Evolutionary conservation across 2,329 filamentous ascomycete species (phyloP).

Genomic region (Aspergillus felis): DNA sequence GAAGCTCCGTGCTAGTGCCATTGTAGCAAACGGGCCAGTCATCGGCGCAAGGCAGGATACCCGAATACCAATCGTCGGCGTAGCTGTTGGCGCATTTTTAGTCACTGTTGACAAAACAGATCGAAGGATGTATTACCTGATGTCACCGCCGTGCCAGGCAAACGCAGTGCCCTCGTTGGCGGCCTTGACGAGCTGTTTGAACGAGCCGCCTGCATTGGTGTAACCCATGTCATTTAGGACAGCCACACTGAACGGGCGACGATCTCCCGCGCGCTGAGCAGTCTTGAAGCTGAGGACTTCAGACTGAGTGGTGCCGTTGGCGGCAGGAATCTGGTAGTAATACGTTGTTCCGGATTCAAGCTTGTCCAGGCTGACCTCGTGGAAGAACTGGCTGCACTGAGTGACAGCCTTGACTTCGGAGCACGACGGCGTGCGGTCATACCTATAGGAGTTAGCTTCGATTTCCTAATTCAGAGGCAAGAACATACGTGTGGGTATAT

Average conservation of each 20-base stretch:
- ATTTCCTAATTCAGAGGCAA: not conserved
- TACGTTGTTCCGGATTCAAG: constrained; percentile 46
- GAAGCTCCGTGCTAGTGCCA: constrained; percentile 42
- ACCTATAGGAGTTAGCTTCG: constrained; percentile 26
- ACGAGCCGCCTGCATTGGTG: constrained; percentile 49
- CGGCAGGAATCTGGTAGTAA: constrained; percentile 48
- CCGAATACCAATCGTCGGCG: constrained; percentile 50
- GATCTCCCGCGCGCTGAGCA: constrained; percentile 42
- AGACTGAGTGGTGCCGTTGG: constrained; percentile 50
- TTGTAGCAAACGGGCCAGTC: constrained; percentile 53
- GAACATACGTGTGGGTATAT: constrained; percentile 38
- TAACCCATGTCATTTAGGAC: constrained; percentile 54
- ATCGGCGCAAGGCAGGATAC: constrained; percentile 48
- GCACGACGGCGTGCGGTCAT: constrained; percentile 51
- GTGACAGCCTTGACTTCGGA: constrained; percentile 43
- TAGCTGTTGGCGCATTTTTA: constrained; percentile 28
- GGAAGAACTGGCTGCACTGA: constrained; percentile 51
- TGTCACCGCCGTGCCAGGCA: constrained; percentile 52
- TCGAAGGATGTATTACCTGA: constrained; percentile 14
- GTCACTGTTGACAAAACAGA: too few species aligned
- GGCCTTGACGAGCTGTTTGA: constrained; percentile 40
- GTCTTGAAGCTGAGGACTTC: constrained; percentile 47
- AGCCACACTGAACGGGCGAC: constrained; percentile 42
- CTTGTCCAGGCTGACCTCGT: constrained; percentile 45
- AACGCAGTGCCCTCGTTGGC: constrained; percentile 47